These are phyloP conservation scores for Geosmithia morbida DNA, from an alignment of 2,329 filamentous ascomycete genomes.

Conservation along the genomic window DNA sequence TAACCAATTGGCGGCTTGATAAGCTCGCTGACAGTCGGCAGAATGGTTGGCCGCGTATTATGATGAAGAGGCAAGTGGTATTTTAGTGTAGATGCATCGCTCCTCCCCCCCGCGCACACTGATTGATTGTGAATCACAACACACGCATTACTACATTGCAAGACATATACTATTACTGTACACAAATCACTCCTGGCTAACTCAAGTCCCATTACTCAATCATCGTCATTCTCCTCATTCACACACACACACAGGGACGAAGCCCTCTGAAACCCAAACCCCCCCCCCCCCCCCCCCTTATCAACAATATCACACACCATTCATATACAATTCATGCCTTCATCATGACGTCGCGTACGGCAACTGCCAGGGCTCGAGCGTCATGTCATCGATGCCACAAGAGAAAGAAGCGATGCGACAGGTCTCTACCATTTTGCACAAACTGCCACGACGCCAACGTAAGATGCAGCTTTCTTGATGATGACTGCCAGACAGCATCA, in stretches of 20 bases:
- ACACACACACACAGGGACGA: no score
- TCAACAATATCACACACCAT: background rate
- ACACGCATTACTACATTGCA: no score
- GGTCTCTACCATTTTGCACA: constrained; percentile 19
- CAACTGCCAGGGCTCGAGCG: constrained; percentile 5
- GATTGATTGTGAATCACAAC: no score
- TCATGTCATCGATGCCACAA: constrained; percentile 24
- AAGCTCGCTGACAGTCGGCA: background rate
- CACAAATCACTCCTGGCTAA: no score
- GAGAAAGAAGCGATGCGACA: constrained; percentile 27
- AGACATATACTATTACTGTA: no score
- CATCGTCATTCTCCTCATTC: no score
- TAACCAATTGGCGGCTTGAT: background rate
- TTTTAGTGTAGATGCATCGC: background rate
- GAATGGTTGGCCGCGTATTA: no score
- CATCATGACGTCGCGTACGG: background rate
- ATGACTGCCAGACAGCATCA: constrained; percentile 20
- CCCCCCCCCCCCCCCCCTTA: no score
- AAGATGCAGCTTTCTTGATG: constrained; percentile 23
- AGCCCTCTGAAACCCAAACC: no score
- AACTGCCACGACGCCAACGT: constrained; percentile 21
- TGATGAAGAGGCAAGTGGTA: background rate
- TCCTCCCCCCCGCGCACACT: background rate
- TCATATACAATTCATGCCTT: background rate
- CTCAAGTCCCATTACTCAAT: no score